These are phyloP conservation scores for Coelastrella sp. DNA, from an alignment of 139 green algal genomes.

Conservation along the genomic window DNA sequence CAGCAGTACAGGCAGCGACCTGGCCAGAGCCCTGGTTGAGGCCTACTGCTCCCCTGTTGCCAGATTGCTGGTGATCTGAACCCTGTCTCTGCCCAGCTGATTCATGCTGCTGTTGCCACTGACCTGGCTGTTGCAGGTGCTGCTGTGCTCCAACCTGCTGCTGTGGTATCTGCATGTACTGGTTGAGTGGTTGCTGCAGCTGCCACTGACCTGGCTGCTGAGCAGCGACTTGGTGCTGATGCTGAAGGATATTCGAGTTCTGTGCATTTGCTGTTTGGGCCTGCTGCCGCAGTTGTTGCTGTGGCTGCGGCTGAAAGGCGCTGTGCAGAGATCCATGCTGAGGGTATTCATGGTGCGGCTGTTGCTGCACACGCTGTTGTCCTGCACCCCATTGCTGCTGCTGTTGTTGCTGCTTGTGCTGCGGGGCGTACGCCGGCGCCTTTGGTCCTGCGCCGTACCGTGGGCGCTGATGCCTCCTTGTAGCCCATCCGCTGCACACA, in stretches of 20 bases:
- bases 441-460: too few species aligned
- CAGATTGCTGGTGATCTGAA: not conserved
- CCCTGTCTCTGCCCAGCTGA: not conserved
- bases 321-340: too few species aligned
- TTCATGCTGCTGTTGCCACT: conserved; percentile 7
- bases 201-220: not conserved
- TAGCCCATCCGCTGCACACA: not conserved
- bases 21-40: too few species aligned
- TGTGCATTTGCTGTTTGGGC: not conserved
- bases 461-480: not conserved
- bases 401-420: not conserved
- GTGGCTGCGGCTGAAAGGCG: not conserved
- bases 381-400: not conserved
- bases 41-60: not conserved
- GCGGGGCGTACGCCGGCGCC: not conserved
- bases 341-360: not conserved
- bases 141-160: not conserved
- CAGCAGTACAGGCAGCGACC: too few species aligned
- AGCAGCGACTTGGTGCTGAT: not conserved
- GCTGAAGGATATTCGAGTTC: not conserved
- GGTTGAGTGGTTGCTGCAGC: conserved; percentile 12
- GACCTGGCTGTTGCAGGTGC: not conserved
- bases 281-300: not conserved
- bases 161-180: not conserved
- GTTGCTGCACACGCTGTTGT: not conserved